phyloP scores from a whole-genome alignment of 768 basidiomycete genomes.

The Boletus vinaceobasis region DNA sequence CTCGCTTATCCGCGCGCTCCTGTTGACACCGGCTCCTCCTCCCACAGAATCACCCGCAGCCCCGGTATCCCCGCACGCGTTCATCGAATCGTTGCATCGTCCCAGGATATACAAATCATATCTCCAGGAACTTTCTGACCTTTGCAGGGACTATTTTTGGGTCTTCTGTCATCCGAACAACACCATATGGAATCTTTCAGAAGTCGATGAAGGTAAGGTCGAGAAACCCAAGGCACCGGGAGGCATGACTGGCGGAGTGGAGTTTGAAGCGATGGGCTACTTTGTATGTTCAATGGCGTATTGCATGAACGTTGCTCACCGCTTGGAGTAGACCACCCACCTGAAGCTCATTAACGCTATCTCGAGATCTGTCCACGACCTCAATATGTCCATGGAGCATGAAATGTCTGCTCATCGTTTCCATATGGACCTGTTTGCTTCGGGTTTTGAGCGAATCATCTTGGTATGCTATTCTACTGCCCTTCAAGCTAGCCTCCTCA shows the following conservation, averaged over 20 bases:
- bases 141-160: slow-evolving; percentile 95
- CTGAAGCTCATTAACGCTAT: slow-evolving; percentile 83
- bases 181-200: slow-evolving; percentile 79
- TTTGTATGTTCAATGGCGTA: slow-evolving; percentile 56
- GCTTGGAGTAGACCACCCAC: slow-evolving; percentile 67
- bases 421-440: slow-evolving; percentile 84
- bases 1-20: slow-evolving; percentile 68
- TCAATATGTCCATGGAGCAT: slow-evolving; percentile 63
- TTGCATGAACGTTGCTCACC: slow-evolving; percentile 9
- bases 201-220: slow-evolving; percentile 80
- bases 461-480: slow-evolving; percentile 50
- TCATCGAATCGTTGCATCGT: slow-evolving; percentile 68
- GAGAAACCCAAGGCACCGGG: slow-evolving; percentile 93
- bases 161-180: slow-evolving; percentile 96
- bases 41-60: slow-evolving; percentile 58
- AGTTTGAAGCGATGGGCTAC: slow-evolving; percentile 95
- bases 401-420: slow-evolving; percentile 78
- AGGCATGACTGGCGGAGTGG: slow-evolving; percentile 98
- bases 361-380: slow-evolving; percentile 58
- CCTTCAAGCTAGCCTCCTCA: not conserved
- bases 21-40: slow-evolving; percentile 70
- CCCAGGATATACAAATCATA: slow-evolving; percentile 79
- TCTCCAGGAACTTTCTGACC: slow-evolving; percentile 79
- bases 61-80: slow-evolving; percentile 71
- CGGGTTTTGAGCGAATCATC: slow-evolving; percentile 88